Evolutionary conservation across 129 eudicot species (phyloP), one percentile per base, ranked within the genome.

Genomic region (Artemisia tridentata): DNA sequence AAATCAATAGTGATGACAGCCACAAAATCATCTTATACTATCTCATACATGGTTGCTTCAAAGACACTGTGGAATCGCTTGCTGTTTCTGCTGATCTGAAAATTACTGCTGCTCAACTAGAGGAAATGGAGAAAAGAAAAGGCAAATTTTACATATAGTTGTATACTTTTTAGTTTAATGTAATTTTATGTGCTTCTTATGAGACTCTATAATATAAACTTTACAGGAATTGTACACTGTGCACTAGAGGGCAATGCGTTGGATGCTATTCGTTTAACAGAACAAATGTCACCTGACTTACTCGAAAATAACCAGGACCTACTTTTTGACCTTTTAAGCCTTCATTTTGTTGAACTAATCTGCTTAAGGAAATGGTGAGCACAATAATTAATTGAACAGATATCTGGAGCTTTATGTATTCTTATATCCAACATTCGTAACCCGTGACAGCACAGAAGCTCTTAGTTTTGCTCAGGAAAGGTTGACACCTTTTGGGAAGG

Each of bases 291-390:
- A 13, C 90, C 95, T 27, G 87, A 82, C 51, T 68, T 93, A 64
- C 80, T 93, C 34, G 84, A 87, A 74, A 81, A 80, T 21, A 84
- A 87, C 74, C 76, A 83, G 78, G 95, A 89, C 81, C 55, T 93
- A 74, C 92, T 78, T 76, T 93, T 93, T 75, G 92, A 89, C 80
- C 95, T 93, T 45, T 77, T 93, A 86, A 82, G 92, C 81, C 98
- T 93, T 82, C 98, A 87, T 69, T 93, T 85, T 80, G 90, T 85
- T 65, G 84, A 86, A 84, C 92, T 93, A 59, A 85, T 93, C 62
- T 80, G 90, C 71, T 87, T 86, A 55, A 80, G 86, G 54, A 85
- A 85, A 80, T 72, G 86, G 98, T 89, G 78, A 85, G 96, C 52
- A 61, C 16, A 69, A 18, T 65, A 17, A 34, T 10, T 7, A 23